phyloP scores from a whole-genome alignment of 306 rosid genomes.

The Comarum palustre region DNA sequence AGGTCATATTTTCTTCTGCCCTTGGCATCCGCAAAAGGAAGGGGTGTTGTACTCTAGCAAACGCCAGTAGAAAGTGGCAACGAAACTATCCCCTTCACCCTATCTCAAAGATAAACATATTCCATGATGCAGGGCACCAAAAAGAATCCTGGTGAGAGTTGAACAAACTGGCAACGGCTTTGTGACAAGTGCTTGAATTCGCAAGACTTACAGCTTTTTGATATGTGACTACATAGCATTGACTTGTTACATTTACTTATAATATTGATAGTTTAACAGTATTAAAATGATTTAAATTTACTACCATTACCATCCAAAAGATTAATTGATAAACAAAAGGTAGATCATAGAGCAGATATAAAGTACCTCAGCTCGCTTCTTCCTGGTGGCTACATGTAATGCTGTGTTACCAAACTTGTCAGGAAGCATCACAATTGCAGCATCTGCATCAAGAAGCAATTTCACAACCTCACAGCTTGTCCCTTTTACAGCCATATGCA shows the following conservation, averaged over 20 bases:
- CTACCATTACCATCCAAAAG: background rate
- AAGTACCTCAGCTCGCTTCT: slow-evolving; percentile 89
- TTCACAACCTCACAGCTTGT: slow-evolving; percentile 88
- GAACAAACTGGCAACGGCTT: background rate
- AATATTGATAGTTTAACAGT: background rate
- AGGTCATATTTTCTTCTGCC: background rate
- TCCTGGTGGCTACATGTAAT: slow-evolving; percentile 90
- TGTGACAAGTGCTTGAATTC: background rate
- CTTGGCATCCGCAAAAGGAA: background rate
- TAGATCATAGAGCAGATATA: background rate
- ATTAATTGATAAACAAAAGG: background rate
- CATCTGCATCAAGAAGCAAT: slow-evolving; percentile 84
- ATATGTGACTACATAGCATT: background rate
- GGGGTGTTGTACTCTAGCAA: background rate
- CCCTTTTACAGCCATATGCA: slow-evolving; percentile 99
- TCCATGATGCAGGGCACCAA: background rate
- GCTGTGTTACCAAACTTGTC: slow-evolving; percentile 95
- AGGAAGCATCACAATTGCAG: slow-evolving; percentile 98
- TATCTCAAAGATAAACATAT: background rate
- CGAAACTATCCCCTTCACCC: background rate
- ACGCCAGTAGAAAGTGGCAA: background rate
- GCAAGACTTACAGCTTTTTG: background rate
- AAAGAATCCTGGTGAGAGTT: too few species aligned
- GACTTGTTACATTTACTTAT: background rate
- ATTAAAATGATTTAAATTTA: background rate